Base-by-base conservation (phyloP, 1,284 basidiomycete genomes). In the Tremellales sp. region DNA sequence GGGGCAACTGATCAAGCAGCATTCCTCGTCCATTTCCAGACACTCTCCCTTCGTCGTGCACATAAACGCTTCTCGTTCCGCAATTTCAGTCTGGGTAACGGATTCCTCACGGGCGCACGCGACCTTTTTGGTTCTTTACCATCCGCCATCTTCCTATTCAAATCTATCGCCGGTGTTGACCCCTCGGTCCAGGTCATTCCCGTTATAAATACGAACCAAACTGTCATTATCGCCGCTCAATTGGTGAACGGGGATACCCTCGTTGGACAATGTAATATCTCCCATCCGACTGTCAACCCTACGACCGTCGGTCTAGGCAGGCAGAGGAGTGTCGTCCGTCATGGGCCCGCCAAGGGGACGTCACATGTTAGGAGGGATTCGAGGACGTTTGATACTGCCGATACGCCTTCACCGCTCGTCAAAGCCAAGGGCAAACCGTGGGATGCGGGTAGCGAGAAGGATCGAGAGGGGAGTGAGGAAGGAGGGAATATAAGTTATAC, bases 211-310 rank as follows among this genome's bases (percentile, higher is more conserved):
- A 97, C 94, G 2, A 96, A 92, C 71, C 90, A 74, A 47, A 93
- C 89, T 0, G 89, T 93, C n/a, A 97, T 91, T 3, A 94, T 98
- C 55, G 90, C 92, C n/a, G 92, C 87, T 6, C 85, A 92, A 68
- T 78, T 97, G 52, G 88, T 89, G 24, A 83, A 93, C 62, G 87
- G 86, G 6, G 77, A 80, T 27, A 82, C 81, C 43, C 81, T 97
- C 23, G 84, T 97, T 23, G 94, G 94, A 2, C 94, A 98, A 74
- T 97, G 92, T 70, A 90, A 96, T 67, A 97, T 98, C 58, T 96
- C 91, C 0, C 94, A 98, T 70, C 94, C 94, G 0, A 81, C 87
- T 6, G 69, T 75, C 33, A 60, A 60, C 0, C 29, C 29, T 8
- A 15, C 29, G 10, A 31, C 29, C 8, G 8, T 15, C 8, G 29